Conservation (phyloP, 192 early-diverging fungal genomes). For the Allomyces javanicus region DNA sequence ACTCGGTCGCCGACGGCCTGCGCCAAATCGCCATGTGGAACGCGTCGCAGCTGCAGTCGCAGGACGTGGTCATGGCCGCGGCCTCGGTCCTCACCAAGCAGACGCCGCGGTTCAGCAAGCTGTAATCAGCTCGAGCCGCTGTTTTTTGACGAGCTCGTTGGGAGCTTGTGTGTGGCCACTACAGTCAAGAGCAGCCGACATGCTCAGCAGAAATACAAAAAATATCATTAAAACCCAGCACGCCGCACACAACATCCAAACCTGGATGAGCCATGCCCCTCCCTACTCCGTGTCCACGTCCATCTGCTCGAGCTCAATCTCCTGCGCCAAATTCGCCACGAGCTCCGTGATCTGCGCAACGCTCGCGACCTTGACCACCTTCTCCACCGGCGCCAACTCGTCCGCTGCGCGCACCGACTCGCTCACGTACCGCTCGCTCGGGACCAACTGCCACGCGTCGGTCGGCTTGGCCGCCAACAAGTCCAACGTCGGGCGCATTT, state of each 20-base stretch:
- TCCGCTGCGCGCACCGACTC: conserved; percentile 3
- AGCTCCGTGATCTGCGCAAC: not conserved
- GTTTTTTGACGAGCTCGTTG: too few species aligned
- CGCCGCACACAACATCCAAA: too few species aligned
- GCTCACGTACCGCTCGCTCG: conserved; percentile 20
- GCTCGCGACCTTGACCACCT: not conserved
- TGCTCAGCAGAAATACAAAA: too few species aligned
- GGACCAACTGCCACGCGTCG: conserved; percentile 27
- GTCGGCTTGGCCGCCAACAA: conserved; percentile 40
- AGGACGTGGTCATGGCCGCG: conserved; percentile 7
- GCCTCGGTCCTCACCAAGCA: conserved; percentile 2
- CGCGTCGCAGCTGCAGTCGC: conserved; percentile 54
- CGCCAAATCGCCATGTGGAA: conserved; percentile 81
- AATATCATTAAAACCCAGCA: too few species aligned
- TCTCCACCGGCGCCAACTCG: conserved; percentile 1
- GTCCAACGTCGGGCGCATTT: conserved; percentile 51
- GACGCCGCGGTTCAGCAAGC: not conserved
- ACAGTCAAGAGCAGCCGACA: too few species aligned
- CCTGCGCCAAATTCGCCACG: not conserved
- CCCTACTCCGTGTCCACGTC: not conserved
- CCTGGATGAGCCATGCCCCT: too few species aligned
- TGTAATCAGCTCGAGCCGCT: not conserved
- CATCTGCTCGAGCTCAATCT: conserved; percentile 4
- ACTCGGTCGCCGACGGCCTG: conserved; percentile 70
- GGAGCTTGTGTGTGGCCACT: too few species aligned